Conservation (phyloP, 352 stramenopile genomes). For the Globisporangium cystogenes region DNA sequence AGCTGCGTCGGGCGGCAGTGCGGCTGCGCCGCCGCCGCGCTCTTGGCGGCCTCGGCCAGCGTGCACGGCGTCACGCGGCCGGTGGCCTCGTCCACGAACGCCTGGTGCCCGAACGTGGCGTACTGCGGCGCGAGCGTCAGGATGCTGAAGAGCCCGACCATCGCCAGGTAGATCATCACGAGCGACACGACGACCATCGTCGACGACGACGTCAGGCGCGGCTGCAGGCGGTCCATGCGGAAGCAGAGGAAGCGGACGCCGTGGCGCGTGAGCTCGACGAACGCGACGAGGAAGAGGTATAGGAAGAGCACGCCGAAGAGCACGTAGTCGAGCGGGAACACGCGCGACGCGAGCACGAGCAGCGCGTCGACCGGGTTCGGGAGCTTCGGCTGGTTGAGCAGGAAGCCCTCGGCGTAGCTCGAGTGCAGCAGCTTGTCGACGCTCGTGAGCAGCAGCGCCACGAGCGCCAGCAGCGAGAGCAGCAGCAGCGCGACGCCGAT, state of each 20-base stretch:
- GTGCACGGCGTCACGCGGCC: constrained; percentile 53
- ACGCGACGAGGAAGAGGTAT: constrained; percentile 75
- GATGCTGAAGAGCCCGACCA: constrained; percentile 76
- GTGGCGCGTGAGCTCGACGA: constrained; percentile 70
- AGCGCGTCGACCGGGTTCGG: constrained; percentile 74
- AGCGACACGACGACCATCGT: constrained; percentile 78
- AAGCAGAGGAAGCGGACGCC: constrained; percentile 78
- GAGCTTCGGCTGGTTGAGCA: constrained; percentile 56
- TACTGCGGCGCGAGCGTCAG: constrained; percentile 83
- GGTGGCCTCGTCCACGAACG: constrained; percentile 36
- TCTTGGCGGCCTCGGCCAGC: constrained; percentile 53
- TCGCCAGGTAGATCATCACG: constrained; percentile 75
- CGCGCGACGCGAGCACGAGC: constrained; percentile 61
- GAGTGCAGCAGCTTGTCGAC: constrained; percentile 78
- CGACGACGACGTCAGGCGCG: constrained; percentile 59
- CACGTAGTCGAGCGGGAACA: constrained; percentile 83
- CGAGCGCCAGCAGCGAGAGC: constrained; percentile 58
- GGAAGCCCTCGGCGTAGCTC: constrained; percentile 58
- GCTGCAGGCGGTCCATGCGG: constrained; percentile 63
- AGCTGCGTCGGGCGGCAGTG: constrained; percentile 79
- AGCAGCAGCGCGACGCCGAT: constrained; percentile 56
- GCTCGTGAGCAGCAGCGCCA: constrained; percentile 74
- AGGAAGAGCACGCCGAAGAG: constrained; percentile 73
- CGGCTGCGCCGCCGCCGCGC: constrained; percentile 23
- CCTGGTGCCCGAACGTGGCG: constrained; percentile 79